Percentiles rank a stretch among this genome's conserved stretches.
Evolutionary conservation across 352 stramenopile genomes (phyloP).

Genomic region (Blastocystis sp.): DNA sequence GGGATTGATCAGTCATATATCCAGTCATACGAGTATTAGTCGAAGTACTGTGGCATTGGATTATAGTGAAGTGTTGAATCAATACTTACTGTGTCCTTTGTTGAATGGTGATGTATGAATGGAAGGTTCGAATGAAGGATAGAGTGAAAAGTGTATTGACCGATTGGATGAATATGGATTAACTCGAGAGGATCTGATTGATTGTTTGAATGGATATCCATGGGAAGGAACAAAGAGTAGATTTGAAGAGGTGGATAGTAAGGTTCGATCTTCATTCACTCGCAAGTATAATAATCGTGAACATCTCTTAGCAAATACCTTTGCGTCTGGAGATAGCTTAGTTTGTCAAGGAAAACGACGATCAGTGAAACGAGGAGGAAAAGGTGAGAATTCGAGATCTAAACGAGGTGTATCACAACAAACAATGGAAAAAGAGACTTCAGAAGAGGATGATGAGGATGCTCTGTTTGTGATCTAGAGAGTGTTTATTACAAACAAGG

Average conservation of each 20-base stretch:
- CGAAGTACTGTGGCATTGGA: not conserved
- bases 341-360: not conserved
- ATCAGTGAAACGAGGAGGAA: not conserved
- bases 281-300: not conserved
- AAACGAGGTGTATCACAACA: no score
- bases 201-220: slow-evolving; percentile 82
- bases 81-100: not conserved
- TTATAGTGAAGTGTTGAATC: not conserved
- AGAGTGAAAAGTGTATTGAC: slow-evolving; percentile 76
- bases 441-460: not conserved
- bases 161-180: slow-evolving; percentile 92
- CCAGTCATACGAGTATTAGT: not conserved
- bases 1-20: not conserved
- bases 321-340: not conserved
- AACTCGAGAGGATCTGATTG: slow-evolving; percentile 89
- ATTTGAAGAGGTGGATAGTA: not conserved
- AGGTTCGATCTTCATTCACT: not conserved
- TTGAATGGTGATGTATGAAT: not conserved
- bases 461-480: not conserved
- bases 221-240: slow-evolving; percentile 63
- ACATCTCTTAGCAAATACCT: not conserved
- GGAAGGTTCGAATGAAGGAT: not conserved
- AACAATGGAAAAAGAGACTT: not conserved
- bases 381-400: no score
- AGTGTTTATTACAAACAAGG: not conserved